Evolutionary conservation across 257 asterid genomes (phyloP).

Genomic region (Coffea canephora): DNA sequence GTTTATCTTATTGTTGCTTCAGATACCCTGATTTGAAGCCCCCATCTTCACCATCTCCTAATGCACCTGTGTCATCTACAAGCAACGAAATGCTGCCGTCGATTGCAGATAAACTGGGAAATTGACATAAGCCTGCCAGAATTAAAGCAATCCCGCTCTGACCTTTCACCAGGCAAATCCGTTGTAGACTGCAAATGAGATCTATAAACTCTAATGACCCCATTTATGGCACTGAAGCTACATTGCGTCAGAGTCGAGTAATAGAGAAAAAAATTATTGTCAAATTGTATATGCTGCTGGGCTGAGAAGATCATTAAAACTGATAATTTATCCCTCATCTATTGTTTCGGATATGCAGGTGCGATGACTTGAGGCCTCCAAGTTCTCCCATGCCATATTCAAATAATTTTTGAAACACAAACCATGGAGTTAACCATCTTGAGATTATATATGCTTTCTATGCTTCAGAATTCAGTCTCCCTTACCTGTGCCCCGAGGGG

Average conservation of each 20-base stretch:
- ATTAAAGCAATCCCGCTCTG: constrained; percentile 46
- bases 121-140: constrained; percentile 16
- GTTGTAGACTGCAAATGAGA: not conserved
- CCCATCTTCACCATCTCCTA: constrained; percentile 54
- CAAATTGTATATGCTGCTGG: not conserved
- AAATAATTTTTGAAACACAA: constrained; percentile 27
- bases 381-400: constrained; percentile 59
- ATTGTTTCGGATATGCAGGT: constrained; percentile 43
- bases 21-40: constrained; percentile 57
- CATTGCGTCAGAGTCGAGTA: not conserved
- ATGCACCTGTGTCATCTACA: constrained; percentile 32
- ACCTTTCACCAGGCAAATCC: constrained; percentile 59
- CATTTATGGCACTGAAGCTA: not conserved
- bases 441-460: not conserved
- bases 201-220: not conserved
- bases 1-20: constrained; percentile 2
- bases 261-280: not conserved
- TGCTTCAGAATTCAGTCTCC: constrained; percentile 2
- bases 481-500: not conserved
- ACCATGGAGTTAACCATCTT: not conserved
- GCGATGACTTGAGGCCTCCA: constrained; percentile 85
- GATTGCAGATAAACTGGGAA: constrained; percentile 24
- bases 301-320: not conserved
- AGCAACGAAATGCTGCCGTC: constrained; percentile 20
- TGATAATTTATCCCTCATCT: constrained; percentile 10